Conservation (phyloP, 2,329 filamentous ascomycete species). For the Aspergillus pseudonomiae region DNA sequence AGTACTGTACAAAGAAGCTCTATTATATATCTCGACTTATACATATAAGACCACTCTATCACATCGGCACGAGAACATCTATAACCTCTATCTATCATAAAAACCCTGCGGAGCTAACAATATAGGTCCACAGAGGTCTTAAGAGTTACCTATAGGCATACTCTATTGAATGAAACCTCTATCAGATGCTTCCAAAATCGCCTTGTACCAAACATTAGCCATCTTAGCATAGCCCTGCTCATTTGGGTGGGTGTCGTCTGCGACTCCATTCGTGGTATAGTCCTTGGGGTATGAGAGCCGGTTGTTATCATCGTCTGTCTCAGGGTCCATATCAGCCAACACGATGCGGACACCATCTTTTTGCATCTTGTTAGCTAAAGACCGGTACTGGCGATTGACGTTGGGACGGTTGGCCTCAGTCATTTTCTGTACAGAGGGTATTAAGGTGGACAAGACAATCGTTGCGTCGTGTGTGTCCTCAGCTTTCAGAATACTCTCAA, state of each 20-base stretch:
- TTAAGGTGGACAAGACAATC: slow-evolving; percentile 38
- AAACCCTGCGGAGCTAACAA: background rate
- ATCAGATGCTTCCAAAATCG: slow-evolving; percentile 15
- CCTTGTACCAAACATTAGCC: slow-evolving; percentile 33
- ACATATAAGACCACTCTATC: background rate
- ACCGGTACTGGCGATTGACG: slow-evolving; percentile 31
- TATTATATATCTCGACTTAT: background rate
- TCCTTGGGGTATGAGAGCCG: background rate
- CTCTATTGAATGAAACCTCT: background rate
- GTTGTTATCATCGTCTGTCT: background rate
- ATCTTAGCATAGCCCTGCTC: slow-evolving; percentile 30
- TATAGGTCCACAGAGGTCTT: too few species aligned
- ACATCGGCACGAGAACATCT: background rate
- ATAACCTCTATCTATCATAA: background rate
- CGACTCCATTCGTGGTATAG: slow-evolving; percentile 19
- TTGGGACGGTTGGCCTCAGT: background rate
- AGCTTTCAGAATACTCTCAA: slow-evolving; percentile 26
- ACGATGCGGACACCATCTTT: slow-evolving; percentile 24
- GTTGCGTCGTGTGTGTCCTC: slow-evolving; percentile 27
- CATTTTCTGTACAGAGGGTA: slow-evolving; percentile 23
- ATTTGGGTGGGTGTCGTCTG: slow-evolving; percentile 28
- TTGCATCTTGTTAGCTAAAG: slow-evolving; percentile 26
- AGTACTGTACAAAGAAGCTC: background rate
- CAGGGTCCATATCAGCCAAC: slow-evolving; percentile 30
- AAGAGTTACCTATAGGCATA: background rate